A percentile compares a stretch with the other conserved stretches of the same genome.
phyloP scores from a whole-genome alignment of 2,329 filamentous ascomycete species.

The Septoria petroselini region DNA sequence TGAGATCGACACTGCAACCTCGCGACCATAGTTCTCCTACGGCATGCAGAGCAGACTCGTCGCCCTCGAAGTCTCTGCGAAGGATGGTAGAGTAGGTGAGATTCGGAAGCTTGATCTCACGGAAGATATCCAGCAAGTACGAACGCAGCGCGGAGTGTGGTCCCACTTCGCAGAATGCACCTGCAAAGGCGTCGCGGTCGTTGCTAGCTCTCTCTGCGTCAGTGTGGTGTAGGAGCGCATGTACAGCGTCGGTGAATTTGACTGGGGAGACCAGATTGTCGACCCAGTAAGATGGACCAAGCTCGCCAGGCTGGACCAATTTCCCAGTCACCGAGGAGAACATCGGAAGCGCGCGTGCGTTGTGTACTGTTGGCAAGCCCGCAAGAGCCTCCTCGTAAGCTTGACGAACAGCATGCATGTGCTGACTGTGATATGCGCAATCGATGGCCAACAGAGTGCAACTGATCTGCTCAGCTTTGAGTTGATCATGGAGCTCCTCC shows the following conservation, averaged over 20 bases:
- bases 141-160: constrained; percentile 13
- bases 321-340: constrained; percentile 10
- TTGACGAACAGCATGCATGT: constrained; percentile 26
- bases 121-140: constrained; percentile 13
- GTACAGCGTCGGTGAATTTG: constrained; percentile 13
- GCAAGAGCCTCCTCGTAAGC: constrained; percentile 8
- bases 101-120: background rate
- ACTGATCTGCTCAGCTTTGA: constrained; percentile 41
- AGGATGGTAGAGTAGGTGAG: constrained; percentile 8
- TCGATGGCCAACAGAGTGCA: constrained; percentile 42
- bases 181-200: constrained; percentile 7
- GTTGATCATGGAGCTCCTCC: constrained; percentile 30
- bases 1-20: constrained; percentile 9
- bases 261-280: constrained; percentile 17
- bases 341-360: constrained; percentile 4
- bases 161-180: constrained; percentile 16
- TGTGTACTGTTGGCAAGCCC: constrained; percentile 1
- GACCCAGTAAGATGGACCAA: constrained; percentile 16
- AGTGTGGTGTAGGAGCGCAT: constrained; percentile 1
- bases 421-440: constrained; percentile 46
- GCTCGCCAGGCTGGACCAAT: background rate
- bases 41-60: constrained; percentile 2
- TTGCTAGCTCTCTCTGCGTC: background rate
- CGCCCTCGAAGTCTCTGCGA: background rate
- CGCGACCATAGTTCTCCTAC: constrained; percentile 9